These are phyloP conservation scores for Vaccinium myrtillus DNA, from an alignment of 148 eudicot genomes.

Conservation along the genomic window DNA sequence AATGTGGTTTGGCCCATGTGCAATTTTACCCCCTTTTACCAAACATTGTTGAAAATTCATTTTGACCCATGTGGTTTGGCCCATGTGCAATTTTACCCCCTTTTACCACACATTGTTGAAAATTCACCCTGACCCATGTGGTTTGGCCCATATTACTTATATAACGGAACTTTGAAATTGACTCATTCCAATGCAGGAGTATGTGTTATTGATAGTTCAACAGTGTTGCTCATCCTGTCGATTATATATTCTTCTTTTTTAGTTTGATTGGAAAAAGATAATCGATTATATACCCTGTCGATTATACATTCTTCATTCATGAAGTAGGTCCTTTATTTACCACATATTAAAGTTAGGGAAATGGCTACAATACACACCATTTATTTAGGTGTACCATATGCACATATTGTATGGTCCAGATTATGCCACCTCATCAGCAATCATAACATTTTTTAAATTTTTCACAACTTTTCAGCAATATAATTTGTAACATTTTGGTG, in stretches of 20 bases:
- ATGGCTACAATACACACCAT: too few relatives aligned
- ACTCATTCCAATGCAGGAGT: neutral
- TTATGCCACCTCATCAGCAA: too few relatives aligned
- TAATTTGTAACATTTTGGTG: too few relatives aligned
- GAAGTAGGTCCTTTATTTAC: too few relatives aligned
- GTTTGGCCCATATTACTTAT: neutral
- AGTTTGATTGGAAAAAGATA: neutral
- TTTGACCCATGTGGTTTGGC: neutral
- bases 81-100: neutral
- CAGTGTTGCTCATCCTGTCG: neutral
- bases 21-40: neutral
- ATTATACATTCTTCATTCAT: too few relatives aligned
- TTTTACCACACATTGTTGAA: neutral
- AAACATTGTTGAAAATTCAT: neutral
- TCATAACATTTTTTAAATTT: too few relatives aligned
- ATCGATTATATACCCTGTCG: neutral
- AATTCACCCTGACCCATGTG: neutral
- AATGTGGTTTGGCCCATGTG: neutral
- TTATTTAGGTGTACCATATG: too few relatives aligned
- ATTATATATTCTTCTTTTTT: too few relatives aligned
- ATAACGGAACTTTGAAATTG: neutral
- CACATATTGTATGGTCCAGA: too few relatives aligned
- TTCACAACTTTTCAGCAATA: too few relatives aligned
- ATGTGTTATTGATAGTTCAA: neutral
- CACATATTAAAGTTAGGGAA: too few relatives aligned